Evolutionary conservation across 345 rosid species (phyloP).

Genomic region (Sapria himalayana): DNA sequence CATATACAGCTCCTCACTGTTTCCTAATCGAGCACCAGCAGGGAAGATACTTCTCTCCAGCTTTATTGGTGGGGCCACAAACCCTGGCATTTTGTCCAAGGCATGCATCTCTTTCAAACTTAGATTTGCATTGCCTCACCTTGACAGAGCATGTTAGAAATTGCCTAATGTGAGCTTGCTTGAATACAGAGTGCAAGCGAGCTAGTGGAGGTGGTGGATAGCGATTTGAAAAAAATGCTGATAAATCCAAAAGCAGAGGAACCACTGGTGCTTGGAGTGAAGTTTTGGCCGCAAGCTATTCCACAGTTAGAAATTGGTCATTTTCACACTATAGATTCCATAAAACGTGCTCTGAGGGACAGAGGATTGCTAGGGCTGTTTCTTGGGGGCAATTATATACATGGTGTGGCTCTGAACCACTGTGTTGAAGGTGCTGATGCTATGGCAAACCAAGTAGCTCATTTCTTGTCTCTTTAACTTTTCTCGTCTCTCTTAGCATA

Average conservation of each 20-base stretch:
- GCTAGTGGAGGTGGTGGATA: slow-evolving; percentile 71
- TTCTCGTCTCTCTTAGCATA: too few species aligned
- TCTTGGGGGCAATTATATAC: slow-evolving; percentile 61
- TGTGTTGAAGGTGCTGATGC: slow-evolving; percentile 81
- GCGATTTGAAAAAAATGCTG: slow-evolving; percentile 84
- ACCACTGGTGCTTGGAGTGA: slow-evolving; percentile 50
- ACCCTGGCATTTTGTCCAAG: slow-evolving; percentile 61
- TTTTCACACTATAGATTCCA: slow-evolving; percentile 39
- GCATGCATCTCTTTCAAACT: too few species aligned
- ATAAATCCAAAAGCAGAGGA: slow-evolving; percentile 53
- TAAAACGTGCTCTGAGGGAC: slow-evolving; percentile 31
- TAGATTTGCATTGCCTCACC: too few species aligned
- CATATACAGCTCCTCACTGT: slow-evolving; percentile 83
- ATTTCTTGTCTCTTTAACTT: slow-evolving; percentile 49
- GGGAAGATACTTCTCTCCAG: slow-evolving; percentile 65
- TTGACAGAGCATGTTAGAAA: too few species aligned
- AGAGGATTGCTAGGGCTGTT: slow-evolving; percentile 47
- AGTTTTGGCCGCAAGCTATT: slow-evolving; percentile 85
- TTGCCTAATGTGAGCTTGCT: too few species aligned
- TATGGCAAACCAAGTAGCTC: slow-evolving; percentile 45
- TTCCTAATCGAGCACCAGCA: slow-evolving; percentile 68
- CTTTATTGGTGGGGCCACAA: slow-evolving; percentile 77
- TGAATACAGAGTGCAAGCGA: slow-evolving; percentile 46
- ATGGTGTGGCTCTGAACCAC: slow-evolving; percentile 77
- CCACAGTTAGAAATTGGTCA: slow-evolving; percentile 88